phyloP scores from a whole-genome alignment of 2,329 filamentous ascomycete species.

The Trichophyton schoenleinii region DNA sequence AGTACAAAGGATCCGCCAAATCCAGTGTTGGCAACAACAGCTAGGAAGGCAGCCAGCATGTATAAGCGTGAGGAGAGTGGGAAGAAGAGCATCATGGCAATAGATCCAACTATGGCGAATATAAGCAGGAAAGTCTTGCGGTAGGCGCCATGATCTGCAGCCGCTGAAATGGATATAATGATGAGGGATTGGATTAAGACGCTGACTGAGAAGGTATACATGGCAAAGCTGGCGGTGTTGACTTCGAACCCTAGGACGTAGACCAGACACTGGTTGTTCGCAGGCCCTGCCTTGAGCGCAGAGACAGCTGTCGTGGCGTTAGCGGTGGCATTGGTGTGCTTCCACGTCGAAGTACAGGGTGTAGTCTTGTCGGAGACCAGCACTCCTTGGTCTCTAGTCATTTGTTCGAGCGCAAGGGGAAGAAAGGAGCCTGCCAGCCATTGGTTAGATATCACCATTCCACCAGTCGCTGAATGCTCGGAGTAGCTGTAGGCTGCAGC shows the following conservation, averaged over 20 bases:
- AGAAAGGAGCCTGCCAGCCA: conserved; percentile 68
- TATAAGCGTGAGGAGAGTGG: conserved; percentile 64
- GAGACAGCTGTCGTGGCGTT: conserved; percentile 10
- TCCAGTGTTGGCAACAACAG: conserved; percentile 83
- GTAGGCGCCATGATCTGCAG: conserved; percentile 86
- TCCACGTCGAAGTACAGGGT: conserved; percentile 58
- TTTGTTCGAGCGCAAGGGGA: conserved; percentile 84
- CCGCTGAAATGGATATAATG: conserved; percentile 91
- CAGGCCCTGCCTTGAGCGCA: conserved; percentile 14
- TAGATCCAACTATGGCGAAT: conserved; percentile 74
- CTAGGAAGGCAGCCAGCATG: conserved; percentile 66
- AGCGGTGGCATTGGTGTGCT: conserved; percentile 18
- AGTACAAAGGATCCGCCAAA: conserved; percentile 93
- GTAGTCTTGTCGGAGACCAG: conserved; percentile 63
- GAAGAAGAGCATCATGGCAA: conserved; percentile 80
- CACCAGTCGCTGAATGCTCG: too few species aligned
- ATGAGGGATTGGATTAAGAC: conserved; percentile 79
- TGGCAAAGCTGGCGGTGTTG: conserved; percentile 45
- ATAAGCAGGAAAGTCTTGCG: conserved; percentile 73
- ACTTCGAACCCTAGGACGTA: conserved; percentile 70
- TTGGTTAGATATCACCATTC: too few species aligned
- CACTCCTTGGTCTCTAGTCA: conserved; percentile 84
- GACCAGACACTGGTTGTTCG: conserved; percentile 62
- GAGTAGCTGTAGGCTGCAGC: too few species aligned
- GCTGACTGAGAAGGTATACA: conserved; percentile 82